Evolutionary conservation across 2,329 filamentous ascomycete genomes (phyloP).

Genomic region (Cylindrodendrum hubeiense): DNA sequence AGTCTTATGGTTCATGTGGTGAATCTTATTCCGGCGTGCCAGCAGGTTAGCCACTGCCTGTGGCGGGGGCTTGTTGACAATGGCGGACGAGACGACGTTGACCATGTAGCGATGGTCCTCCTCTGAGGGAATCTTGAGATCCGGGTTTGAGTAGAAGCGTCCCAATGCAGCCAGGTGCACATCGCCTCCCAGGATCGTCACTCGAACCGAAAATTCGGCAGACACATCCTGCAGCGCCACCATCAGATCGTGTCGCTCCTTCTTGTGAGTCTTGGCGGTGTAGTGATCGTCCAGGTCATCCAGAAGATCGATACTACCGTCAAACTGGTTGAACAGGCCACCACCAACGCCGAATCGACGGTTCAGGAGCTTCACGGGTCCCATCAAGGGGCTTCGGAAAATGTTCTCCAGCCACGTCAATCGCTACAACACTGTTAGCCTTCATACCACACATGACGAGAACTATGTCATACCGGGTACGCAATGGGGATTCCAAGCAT

Average conservation of each 20-base stretch:
- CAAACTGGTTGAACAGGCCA: slow-evolving; percentile 92
- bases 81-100: slow-evolving; percentile 93
- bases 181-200: slow-evolving; percentile 94
- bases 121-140: slow-evolving; percentile 80
- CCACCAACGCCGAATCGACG: slow-evolving; percentile 89
- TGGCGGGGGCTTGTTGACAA: slow-evolving; percentile 94
- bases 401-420: slow-evolving; percentile 98
- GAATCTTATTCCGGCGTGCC: slow-evolving; percentile 88
- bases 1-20: slow-evolving; percentile 77
- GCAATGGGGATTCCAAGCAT: slow-evolving; percentile 89
- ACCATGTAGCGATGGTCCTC: slow-evolving; percentile 94
- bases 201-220: slow-evolving; percentile 86
- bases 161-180: slow-evolving; percentile 93
- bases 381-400: slow-evolving; percentile 86
- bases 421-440: slow-evolving; percentile 61
- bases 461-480: slow-evolving; percentile 73
- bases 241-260: slow-evolving; percentile 83
- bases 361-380: slow-evolving; percentile 89
- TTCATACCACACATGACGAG: slow-evolving; percentile 30
- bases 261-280: slow-evolving; percentile 91
- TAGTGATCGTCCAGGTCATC: slow-evolving; percentile 98
- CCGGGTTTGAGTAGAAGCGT: slow-evolving; percentile 93
- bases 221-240: slow-evolving; percentile 86
- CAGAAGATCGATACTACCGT: slow-evolving; percentile 91
- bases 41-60: slow-evolving; percentile 90